Evolutionary conservation across 805 yeast genomes (phyloP).

Genomic region (Kuraishia molischiana): DNA sequence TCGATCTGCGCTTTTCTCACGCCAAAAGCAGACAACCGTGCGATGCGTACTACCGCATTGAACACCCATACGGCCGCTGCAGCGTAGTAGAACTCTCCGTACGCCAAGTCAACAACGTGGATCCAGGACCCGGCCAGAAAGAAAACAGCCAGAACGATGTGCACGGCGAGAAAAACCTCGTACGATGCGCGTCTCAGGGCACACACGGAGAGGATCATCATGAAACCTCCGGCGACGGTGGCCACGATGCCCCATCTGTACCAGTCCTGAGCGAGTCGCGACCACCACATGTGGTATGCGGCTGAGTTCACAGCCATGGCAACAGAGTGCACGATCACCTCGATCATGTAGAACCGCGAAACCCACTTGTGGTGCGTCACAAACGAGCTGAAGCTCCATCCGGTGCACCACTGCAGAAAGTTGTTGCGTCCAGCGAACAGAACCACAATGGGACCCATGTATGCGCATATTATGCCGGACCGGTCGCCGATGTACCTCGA

Average conservation of each 20-base stretch:
- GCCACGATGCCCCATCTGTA: conserved; percentile 23
- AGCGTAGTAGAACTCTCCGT: conserved; percentile 27
- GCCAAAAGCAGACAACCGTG: conserved; percentile 26
- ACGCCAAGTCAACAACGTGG: conserved; percentile 37
- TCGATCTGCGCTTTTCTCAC: conserved; percentile 25
- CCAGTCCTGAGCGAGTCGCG: conserved; percentile 19
- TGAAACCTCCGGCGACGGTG: conserved; percentile 28
- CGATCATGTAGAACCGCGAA: conserved; percentile 31
- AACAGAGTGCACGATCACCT: conserved; percentile 34
- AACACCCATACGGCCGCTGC: conserved; percentile 37
- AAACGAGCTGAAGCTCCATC: conserved; percentile 47
- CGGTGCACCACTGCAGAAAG: conserved; percentile 46
- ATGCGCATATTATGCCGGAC: conserved; percentile 38
- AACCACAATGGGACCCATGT: conserved; percentile 39
- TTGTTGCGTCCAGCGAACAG: conserved; percentile 59
- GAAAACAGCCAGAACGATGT: conserved; percentile 42
- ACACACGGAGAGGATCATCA: conserved; percentile 39
- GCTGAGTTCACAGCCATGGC: conserved; percentile 17
- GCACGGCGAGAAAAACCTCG: conserved; percentile 51
- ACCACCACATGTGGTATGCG: conserved; percentile 9
- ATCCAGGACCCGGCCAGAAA: conserved; percentile 47
- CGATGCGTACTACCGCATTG: conserved; percentile 39
- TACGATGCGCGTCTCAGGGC: conserved; percentile 44
- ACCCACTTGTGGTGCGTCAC: conserved; percentile 50
- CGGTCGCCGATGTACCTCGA: conserved; percentile 36